These are phyloP conservation scores for Crotalaria pallida DNA, from an alignment of 306 rosid genomes.

Conservation along the genomic window DNA sequence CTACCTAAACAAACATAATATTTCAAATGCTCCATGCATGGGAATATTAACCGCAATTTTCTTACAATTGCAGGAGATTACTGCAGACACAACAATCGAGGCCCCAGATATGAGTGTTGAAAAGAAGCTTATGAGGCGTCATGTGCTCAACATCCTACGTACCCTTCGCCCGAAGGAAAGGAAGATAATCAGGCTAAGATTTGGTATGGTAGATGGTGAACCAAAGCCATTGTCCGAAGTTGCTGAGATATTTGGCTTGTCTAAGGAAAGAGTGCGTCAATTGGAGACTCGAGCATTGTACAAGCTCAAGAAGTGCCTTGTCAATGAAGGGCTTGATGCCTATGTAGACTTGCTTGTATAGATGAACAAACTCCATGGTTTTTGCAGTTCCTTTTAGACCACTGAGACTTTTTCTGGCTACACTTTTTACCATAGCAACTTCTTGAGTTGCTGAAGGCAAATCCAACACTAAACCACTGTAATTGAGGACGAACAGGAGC, in stretches of 20 bases:
- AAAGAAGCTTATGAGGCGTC: constrained; percentile 79
- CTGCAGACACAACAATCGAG: constrained; percentile 64
- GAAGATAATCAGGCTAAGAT: constrained; percentile 69
- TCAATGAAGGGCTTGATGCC: constrained; percentile 61
- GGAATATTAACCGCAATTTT: not conserved
- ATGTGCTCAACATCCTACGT: constrained; percentile 50
- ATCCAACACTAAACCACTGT: not conserved
- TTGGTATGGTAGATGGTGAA: constrained; percentile 64
- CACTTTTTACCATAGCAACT: not conserved
- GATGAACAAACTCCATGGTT: constrained; percentile 2
- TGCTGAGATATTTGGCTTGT: constrained; percentile 61
- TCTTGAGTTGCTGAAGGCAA: constrained; percentile 20
- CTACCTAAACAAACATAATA: not conserved
- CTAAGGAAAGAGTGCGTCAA: constrained; percentile 81
- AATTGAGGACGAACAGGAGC: not conserved
- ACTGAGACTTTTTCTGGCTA: not conserved
- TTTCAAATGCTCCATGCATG: not conserved
- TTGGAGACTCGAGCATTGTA: constrained; percentile 55
- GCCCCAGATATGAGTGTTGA: constrained; percentile 47
- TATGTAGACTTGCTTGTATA: constrained; percentile 60
- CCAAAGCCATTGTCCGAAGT: constrained; percentile 60
- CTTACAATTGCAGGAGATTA: constrained; percentile 61
- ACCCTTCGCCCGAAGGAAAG: constrained; percentile 60
- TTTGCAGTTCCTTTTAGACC: constrained; percentile 19
- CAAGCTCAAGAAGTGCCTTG: constrained; percentile 66